phyloP scores from a whole-genome alignment of 306 rosid genomes.

The Betula pendula region DNA sequence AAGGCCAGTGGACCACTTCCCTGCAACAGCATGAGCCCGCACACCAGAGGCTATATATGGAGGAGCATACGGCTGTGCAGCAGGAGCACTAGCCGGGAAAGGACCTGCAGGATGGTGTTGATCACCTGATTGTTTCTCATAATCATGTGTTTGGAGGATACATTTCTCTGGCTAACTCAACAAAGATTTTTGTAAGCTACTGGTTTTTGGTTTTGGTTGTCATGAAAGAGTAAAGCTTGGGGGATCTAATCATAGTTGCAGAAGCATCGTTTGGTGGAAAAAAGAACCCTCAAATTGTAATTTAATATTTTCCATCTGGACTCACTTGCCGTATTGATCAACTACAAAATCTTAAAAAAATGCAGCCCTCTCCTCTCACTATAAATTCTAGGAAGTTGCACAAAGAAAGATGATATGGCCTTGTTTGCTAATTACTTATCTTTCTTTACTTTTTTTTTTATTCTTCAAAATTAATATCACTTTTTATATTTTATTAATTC shows the following conservation, averaged over 20 bases:
- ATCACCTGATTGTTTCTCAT: slow-evolving; percentile 30
- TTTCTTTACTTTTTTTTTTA: no score
- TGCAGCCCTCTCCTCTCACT: neutral
- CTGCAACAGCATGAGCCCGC: neutral
- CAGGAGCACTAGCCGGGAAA: slow-evolving; percentile 14
- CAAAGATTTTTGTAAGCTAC: slow-evolving; percentile 1
- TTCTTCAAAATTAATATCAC: no score
- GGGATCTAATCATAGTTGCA: neutral
- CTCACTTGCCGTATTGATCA: neutral
- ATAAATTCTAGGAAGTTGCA: neutral
- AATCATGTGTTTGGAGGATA: slow-evolving; percentile 38
- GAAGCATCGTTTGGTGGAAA: neutral
- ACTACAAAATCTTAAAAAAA: neutral
- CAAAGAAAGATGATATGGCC: neutral
- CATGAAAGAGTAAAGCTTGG: neutral
- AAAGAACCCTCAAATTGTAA: neutral
- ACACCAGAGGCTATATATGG: slow-evolving; percentile 17
- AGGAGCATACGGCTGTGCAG: slow-evolving; percentile 33
- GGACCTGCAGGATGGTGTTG: slow-evolving; percentile 24
- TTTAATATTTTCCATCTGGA: neutral
- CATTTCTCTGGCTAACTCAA: slow-evolving; percentile 28
- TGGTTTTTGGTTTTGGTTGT: neutral
- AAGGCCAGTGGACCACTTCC: slow-evolving; percentile 61
- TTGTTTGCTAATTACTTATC: no score
- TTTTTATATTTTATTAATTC: no score